A percentile compares a stretch with the other conserved stretches of the same genome.
Conservation (phyloP, 1,284 basidiomycete genomes). For the Exobasidium rhododendri region DNA sequence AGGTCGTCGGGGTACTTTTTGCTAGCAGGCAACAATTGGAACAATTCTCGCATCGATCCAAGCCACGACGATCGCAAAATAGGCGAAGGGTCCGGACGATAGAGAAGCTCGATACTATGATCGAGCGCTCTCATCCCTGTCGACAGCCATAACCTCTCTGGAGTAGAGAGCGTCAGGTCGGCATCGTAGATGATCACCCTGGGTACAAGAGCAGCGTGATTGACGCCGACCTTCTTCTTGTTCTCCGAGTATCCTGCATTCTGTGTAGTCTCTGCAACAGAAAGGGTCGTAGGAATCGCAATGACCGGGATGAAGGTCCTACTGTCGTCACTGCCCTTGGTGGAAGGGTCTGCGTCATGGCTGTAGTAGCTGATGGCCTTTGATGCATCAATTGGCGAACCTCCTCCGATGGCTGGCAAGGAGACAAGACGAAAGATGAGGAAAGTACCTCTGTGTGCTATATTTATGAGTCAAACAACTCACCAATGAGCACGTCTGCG, state of each 20-base stretch:
- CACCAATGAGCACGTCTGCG: conserved; percentile 63
- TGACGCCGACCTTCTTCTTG: conserved; percentile 66
- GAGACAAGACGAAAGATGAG: neutral
- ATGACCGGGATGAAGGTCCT: conserved; percentile 60
- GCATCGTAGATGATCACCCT: conserved; percentile 70
- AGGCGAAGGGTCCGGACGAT: conserved; percentile 62
- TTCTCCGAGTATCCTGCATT: conserved; percentile 71
- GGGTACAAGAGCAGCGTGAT: conserved; percentile 50
- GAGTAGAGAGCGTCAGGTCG: conserved; percentile 69
- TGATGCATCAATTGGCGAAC: conserved; percentile 73
- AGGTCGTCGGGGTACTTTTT: conserved; percentile 65
- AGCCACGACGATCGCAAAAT: conserved; percentile 58
- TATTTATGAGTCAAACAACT: too few species aligned
- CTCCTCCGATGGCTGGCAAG: conserved; percentile 72
- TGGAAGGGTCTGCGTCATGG: conserved; percentile 11
- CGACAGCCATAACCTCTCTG: conserved; percentile 73
- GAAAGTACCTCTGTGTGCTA: neutral
- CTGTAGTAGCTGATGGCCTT: conserved; percentile 38
- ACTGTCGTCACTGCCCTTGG: conserved; percentile 47
- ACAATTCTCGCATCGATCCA: conserved; percentile 64
- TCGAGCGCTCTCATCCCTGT: conserved; percentile 64
- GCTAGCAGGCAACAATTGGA: conserved; percentile 67
- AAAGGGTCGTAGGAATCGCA: conserved; percentile 75
- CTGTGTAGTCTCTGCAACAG: conserved; percentile 67
- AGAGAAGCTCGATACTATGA: conserved; percentile 74